phyloP scores from a whole-genome alignment of 352 stramenopile species.

The Lagenidium sp. region DNA sequence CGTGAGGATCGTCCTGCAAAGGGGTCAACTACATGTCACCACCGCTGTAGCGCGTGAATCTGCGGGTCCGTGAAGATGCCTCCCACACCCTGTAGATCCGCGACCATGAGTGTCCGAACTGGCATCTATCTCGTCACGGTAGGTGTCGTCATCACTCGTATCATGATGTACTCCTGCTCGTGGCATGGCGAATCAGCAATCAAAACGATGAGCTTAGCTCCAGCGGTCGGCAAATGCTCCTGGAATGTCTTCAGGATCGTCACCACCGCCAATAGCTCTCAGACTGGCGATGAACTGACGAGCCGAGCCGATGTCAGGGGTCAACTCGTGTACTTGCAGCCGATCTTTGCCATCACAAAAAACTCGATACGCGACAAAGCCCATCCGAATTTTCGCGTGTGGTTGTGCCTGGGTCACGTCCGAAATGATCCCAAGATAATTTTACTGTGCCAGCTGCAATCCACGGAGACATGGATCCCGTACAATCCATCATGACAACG shows the following conservation, averaged over 20 bases:
- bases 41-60: no score
- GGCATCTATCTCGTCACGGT: slow-evolving; percentile 9
- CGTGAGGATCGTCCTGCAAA: no score
- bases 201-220: slow-evolving; percentile 23
- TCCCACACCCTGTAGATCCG: no score
- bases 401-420: slow-evolving; percentile 16
- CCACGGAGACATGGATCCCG: slow-evolving; percentile 22
- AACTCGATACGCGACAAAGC: slow-evolving; percentile 35
- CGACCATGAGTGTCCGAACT: slow-evolving; percentile 24
- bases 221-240: slow-evolving; percentile 14
- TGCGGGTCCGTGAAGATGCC: no score
- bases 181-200: slow-evolving; percentile 27
- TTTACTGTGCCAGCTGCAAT: slow-evolving; percentile 20
- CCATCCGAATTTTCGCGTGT: slow-evolving; percentile 14
- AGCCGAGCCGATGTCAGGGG: slow-evolving; percentile 9
- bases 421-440: slow-evolving; percentile 21
- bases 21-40: no score
- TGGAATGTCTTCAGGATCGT: slow-evolving; percentile 26
- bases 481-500: slow-evolving; percentile 42
- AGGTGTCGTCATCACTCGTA: slow-evolving; percentile 1
- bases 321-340: slow-evolving; percentile 14
- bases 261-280: slow-evolving; percentile 17
- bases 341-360: slow-evolving; percentile 21
- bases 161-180: slow-evolving; percentile 16
- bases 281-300: slow-evolving; percentile 16